Evolutionary conservation across 495 filamentous ascomycete genomes (phyloP).

Genomic region (Copromyces sp.): DNA sequence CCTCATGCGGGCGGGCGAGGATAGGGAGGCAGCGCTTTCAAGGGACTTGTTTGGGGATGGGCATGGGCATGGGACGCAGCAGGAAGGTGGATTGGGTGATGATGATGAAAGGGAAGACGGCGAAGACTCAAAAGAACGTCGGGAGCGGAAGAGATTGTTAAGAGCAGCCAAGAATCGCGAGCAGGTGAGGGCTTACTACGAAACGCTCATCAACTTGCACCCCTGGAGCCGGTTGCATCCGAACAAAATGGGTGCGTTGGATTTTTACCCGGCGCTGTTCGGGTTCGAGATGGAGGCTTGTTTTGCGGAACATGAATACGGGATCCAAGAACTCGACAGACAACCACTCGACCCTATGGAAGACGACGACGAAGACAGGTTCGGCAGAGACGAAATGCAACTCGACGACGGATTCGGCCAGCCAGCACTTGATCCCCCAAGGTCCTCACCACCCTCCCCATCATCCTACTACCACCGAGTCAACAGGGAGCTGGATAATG

Average conservation of each 20-base stretch:
- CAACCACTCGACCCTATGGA: not conserved
- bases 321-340: not conserved
- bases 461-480: not conserved
- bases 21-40: not conserved
- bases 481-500: not conserved
- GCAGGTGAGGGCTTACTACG: constrained; percentile 22
- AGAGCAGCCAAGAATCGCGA: constrained; percentile 14
- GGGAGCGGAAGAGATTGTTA: not conserved
- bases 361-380: not conserved
- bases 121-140: not conserved
- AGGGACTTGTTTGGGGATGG: not conserved
- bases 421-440: not conserved
- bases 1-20: constrained; percentile 30
- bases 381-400: not conserved
- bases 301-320: constrained; percentile 16
- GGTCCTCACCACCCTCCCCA: not conserved
- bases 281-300: constrained; percentile 30
- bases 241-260: constrained; percentile 18
- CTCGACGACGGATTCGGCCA: not conserved
- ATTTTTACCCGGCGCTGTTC: constrained; percentile 34
- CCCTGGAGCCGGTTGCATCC: constrained; percentile 26
- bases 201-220: constrained; percentile 27
- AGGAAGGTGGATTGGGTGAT: not conserved
- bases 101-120: constrained; percentile 10
- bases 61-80: not conserved